These are phyloP conservation scores for Xerophyta viscosa DNA, from an alignment of 106 monocot species.

Conservation along the genomic window DNA sequence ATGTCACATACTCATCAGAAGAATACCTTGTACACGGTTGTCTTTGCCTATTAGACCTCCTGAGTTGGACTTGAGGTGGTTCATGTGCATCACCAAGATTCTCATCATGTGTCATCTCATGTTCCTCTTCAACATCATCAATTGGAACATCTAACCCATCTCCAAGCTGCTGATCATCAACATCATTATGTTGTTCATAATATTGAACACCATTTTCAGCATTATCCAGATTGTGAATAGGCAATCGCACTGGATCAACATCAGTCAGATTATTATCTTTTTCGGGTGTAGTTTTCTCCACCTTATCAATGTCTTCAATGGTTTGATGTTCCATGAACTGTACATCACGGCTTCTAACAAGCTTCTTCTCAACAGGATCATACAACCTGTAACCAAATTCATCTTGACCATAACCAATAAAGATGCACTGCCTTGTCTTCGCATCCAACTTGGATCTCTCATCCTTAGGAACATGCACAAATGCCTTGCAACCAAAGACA, in stretches of 20 bases:
- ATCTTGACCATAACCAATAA: slow-evolving; percentile 5
- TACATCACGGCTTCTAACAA: slow-evolving; percentile 3
- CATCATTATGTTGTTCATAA: background rate
- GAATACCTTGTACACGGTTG: background rate
- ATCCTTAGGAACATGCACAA: background rate
- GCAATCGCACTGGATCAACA: background rate
- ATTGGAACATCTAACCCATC: background rate
- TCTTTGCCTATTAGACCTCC: background rate
- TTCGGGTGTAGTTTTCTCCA: background rate
- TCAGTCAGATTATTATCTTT: background rate
- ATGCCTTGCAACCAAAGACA: background rate
- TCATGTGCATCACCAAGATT: background rate
- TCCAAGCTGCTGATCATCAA: background rate
- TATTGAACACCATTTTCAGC: background rate
- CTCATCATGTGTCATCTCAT: background rate
- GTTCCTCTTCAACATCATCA: background rate
- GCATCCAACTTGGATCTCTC: slow-evolving; percentile 2
- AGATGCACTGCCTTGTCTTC: background rate
- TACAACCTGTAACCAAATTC: slow-evolving; percentile 1
- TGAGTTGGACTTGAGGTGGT: background rate
- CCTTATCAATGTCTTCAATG: slow-evolving; percentile 4
- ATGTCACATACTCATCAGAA: background rate
- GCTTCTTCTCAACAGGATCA: slow-evolving; percentile 1
- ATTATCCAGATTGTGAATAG: too few relatives aligned
- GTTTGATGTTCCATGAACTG: slow-evolving; percentile 1